Conservation (phyloP, 768 basidiomycete genomes). For the Mycena rebaudengoi region DNA sequence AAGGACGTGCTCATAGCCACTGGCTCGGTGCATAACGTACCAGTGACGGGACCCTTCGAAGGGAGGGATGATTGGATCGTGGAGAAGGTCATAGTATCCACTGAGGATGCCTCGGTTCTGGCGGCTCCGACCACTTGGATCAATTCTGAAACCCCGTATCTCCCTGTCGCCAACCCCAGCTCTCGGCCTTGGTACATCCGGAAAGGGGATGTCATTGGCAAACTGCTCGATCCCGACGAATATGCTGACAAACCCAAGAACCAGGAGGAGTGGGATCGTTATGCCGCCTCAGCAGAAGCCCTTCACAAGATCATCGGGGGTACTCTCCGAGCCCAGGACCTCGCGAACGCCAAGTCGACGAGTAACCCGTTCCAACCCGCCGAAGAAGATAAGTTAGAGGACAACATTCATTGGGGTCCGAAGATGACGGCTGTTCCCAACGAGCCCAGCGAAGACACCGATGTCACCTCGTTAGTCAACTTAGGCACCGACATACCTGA, state of each 20-base stretch:
- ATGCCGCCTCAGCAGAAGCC: not conserved
- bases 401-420: conserved; percentile 26
- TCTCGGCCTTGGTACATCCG: conserved; percentile 13
- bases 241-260: conserved; percentile 14
- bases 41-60: not conserved
- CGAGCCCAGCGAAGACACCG: conserved; percentile 8
- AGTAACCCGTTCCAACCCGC: too few species aligned
- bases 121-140: conserved; percentile 29
- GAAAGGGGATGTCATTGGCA: conserved; percentile 21
- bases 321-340: not conserved
- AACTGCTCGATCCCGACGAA: not conserved
- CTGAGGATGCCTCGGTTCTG: conserved; percentile 5
- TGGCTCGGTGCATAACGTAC: not conserved
- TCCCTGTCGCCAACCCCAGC: conserved; percentile 27
- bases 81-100: conserved; percentile 21
- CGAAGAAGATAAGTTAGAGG: not conserved
- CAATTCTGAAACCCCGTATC: not conserved
- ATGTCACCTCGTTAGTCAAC: conserved; percentile 24
- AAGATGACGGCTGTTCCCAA: conserved; percentile 33
- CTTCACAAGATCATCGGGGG: not conserved
- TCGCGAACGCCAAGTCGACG: not conserved
- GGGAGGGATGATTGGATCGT: conserved; percentile 24
- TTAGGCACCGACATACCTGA: conserved; percentile 27
- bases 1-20: not conserved
- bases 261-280: not conserved